Conservation (phyloP, 139 green algal genomes). For the Auxenochlorella protothecoides region DNA sequence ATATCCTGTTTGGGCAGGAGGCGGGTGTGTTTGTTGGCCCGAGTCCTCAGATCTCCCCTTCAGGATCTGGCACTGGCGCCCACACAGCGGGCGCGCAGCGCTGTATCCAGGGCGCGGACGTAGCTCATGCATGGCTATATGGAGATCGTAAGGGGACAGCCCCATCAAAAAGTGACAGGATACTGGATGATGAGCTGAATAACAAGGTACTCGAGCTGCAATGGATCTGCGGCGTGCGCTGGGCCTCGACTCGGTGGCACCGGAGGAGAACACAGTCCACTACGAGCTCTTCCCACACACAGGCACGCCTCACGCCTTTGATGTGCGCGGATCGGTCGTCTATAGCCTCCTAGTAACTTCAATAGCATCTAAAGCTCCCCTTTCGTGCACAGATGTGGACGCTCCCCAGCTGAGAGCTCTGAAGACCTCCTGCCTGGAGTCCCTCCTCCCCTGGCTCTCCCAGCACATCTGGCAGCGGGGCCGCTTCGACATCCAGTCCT, state of each 20-base stretch:
- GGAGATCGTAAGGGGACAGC: neutral
- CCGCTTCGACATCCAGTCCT: conserved; percentile 22
- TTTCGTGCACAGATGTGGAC: neutral
- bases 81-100: neutral
- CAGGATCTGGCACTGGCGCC: neutral
- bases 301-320: neutral
- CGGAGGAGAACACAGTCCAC: conserved; percentile 6
- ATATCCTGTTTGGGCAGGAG: no score
- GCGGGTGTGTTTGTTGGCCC: no score
- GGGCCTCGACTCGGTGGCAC: neutral
- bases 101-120: neutral
- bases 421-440: neutral
- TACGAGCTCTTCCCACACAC: conserved; percentile 3
- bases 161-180: no score
- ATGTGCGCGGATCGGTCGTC: no score
- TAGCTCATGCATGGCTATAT: neutral
- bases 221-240: conserved; percentile 3
- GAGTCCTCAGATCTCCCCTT: no score
- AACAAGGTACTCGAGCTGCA: neutral
- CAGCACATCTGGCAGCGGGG: conserved; percentile 45
- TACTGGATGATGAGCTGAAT: neutral
- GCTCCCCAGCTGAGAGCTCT: neutral
- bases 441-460: conserved; percentile 3
- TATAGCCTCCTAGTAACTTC: neutral
- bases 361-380: neutral